Evolutionary conservation across 2,329 filamentous ascomycete genomes (phyloP).

Genomic region (Rutstroemia sp.): DNA sequence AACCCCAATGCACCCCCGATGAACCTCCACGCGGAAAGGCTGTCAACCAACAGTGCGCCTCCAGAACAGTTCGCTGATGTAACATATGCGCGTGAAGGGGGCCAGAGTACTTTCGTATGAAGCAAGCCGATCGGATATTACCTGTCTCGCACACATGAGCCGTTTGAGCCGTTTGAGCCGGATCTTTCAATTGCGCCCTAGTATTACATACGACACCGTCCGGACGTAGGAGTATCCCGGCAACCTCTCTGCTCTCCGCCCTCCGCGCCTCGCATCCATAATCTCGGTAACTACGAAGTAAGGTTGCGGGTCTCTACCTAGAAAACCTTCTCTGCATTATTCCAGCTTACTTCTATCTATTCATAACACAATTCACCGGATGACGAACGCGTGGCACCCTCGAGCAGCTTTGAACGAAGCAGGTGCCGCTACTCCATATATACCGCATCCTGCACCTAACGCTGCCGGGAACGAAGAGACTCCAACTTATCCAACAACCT

Average conservation of each 20-base stretch:
- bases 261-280: not conserved
- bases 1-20: too few species aligned
- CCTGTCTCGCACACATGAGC: too few species aligned
- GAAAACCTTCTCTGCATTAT: not conserved
- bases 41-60: too few species aligned
- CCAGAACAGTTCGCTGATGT: too few species aligned
- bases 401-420: not conserved
- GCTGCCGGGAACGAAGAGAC: constrained; percentile 25
- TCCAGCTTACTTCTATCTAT: not conserved
- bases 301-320: not conserved
- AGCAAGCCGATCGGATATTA: too few species aligned
- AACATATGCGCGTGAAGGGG: too few species aligned
- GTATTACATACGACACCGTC: too few species aligned
- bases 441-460: constrained; percentile 26
- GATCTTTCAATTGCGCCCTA: too few species aligned
- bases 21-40: too few species aligned
- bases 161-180: too few species aligned
- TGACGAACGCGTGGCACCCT: constrained; percentile 5
- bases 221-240: not conserved
- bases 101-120: too few species aligned
- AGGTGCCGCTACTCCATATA: constrained; percentile 4
- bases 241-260: not conserved
- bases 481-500: constrained; percentile 8
- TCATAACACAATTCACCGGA: not conserved
- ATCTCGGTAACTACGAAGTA: not conserved